Evolutionary conservation across 768 basidiomycete genomes (phyloP), one percentile per base, ranked within the genome.

Genomic region (Tubosaeta sp.): DNA sequence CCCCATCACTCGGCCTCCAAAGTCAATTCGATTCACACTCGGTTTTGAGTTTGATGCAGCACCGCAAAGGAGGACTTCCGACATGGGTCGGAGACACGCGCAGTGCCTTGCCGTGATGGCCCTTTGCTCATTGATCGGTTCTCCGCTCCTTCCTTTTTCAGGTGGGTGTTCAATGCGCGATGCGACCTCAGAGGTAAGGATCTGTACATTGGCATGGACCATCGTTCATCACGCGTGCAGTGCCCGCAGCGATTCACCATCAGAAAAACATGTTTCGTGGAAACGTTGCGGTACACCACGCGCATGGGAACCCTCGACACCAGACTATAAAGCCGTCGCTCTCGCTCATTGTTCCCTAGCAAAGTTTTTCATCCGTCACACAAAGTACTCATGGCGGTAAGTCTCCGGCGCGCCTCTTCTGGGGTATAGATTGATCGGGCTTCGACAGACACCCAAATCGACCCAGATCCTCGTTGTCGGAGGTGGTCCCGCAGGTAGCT

Each of bases 391-490:
- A 43, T 43, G 43, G 43, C 43, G 16, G 43, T 29, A 29, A 11
- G 38, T 22, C 5, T 11, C 3, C 38, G 19, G 19, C 19, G 19
- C 9, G 1, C 43, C 16, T 29, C 27, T 43, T 16, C 6, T 14
- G 16, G 27, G 5, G 10, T 27, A 31, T 42, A 16, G 16, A 3
- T 2, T 43, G 3, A 43, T 29, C 26, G 41, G 14, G 5, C 11
- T n/a, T 4, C 5, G 8, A 29, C 47, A 48, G 47, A 38, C 47
- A 12, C 35, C 47, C 14, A 48, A 29, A 29, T 48, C 26, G 1
- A 49, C 48, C 14, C 50, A 51, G 10, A 38, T 51, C 22, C 50
- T 45, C 11, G 50, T 51, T n/a, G 19, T 44, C 8, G 50, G 43
- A 27, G 50, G 50, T 31, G 50, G 50, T 3, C 34, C 48, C 10